Evolutionary conservation across 2,329 filamentous ascomycete species (phyloP), one percentile per base, ranked within the genome.

Genomic region (Didymella pomorum): DNA sequence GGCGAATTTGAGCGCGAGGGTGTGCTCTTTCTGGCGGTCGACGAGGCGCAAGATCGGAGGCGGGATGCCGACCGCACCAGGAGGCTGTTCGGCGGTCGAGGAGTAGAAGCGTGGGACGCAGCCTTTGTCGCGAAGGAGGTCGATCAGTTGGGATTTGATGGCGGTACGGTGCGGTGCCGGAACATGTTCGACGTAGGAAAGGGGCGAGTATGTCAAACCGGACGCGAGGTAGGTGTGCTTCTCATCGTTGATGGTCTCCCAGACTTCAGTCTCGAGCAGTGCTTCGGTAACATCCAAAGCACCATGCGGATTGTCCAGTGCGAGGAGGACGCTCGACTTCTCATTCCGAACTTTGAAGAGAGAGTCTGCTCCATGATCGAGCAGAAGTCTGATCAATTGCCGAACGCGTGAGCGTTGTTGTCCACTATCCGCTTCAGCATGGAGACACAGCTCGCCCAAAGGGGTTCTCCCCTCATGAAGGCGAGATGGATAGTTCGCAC

Each of bases 401-500:
- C 71, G 65, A n/a, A 70, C 33, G 53, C 56, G 65, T 1, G 71
- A 70, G 25, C 71, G 69, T 37, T 75, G 71, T 25, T 41, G 53
- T 26, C 63, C 76, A 2, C 77, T 78, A 0, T 72, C 73, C 53
- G 82, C 79, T 0, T 83, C 81, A 0, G 84, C 83, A 54, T 84
- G 83, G 7, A 86, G 76, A 58, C 87, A 89, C 2, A 90, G 75
- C 60, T 90, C 87, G 0, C 84, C 87, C 0, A 91, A 77, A 0
- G 87, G 86, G 58, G 83, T 87, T 43, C 88, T 82, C 0, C 88
- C 88, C 16, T 81, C 82, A 63, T 89, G 87, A 1, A 87, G 76
- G 3, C 84, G 81, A 51, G 85, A 89, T 0, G 87, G 87, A 54
- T 88, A 89, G 67, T 89, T 87, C 0, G 86, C 80, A 16, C 88